Base-by-base conservation (phyloP, 2,329 filamentous ascomycete genomes). In the Venturia oleaginea region DNA sequence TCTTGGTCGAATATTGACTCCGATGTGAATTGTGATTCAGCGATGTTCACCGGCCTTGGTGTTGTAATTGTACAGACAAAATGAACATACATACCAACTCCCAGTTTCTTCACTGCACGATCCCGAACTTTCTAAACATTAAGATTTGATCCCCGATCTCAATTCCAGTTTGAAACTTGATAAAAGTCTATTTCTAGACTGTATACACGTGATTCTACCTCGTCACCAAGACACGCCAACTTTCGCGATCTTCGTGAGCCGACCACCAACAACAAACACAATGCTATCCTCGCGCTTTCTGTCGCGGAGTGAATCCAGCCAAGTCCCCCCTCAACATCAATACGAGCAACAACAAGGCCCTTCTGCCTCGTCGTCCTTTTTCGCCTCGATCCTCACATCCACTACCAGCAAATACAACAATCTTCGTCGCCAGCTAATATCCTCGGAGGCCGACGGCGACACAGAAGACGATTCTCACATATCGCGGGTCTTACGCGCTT, bases 391-490 rank as follows among this genome's bases (percentile, higher is more conserved):
- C 74, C 83, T 79, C 76, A 85, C 76, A 70, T 80, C 76, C 68
- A 85, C 74, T 68, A 84, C 77, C 72, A 79, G 82, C 55, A 80
- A 81, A 63, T 84, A 86, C 75, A 84, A 80, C 73, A 80, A 80
- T 57, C 77, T 86, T 64, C 83, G 83, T 46, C 81, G 78, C 65
- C 87, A 87, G 67, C 86, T 91, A 67, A 85, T 92, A 68, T 84
- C 90, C 68, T 84, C 89, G 42, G 80, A 82, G 72, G 76, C 76
- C 65, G 80, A 82, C 72, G 80, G 80, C 71, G 80, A 82, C 72
- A 81, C 79, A 63, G 79, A 95, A 77, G 92, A 97, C 78, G 91
- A 96, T 78, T 95, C 92, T 2, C 92, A 97, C 79, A 89, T 97
- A 72, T 95, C 91, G 77, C 90, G 94, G 71, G 92, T 96, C 42